Evolutionary conservation across 768 basidiomycete species (phyloP), one percentile per base, ranked within the genome.

Genomic region (Infundibulicybe gibba): DNA sequence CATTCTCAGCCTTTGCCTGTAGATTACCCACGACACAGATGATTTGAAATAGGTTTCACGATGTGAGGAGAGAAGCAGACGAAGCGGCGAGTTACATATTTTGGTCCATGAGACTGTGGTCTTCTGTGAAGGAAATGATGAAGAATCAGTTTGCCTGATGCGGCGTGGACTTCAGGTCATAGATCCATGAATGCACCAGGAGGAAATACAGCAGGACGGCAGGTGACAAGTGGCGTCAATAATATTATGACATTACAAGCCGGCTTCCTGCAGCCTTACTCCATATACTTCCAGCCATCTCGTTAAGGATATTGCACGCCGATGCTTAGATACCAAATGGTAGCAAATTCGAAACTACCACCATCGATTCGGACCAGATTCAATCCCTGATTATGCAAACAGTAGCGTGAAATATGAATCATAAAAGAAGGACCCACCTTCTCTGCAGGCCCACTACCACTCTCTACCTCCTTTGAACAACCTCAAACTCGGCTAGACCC

Each of bases 381-480:
- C 48, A 56, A 59, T 59, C 61, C 60, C 62, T 62, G 64, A 69
- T 69, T 62, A 65, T 66, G 58, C 62, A 64, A 65, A 61, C 64
- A 61, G 58, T 53, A 57, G 55, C 57, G 58, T 55, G 51, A 60
- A 60, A 57, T 61, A 56, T 54, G 60, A 64, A 69, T 68, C 65
- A 72, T 73, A 76, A 70, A 75, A 67, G 61, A 59, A 61, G 56
- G 51, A 56, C 62, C 58, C 63, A 61, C 56, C 65, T 68, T 71
- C 65, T 67, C 67, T 63, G 61, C 65, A 70, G 51, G 57, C 61
- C 63, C 67, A 62, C n/a, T 58, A 67, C 67, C 69, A 67, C 67
- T 64, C 61, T 65, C 62, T 65, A 65, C 63, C 65, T 63, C 68
- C 74, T 72, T 75, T 76, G 57, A 76, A 77, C 75, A 76, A 71